Base-by-base conservation (phyloP, 345 rosid species). In the Eucalyptus camaldulensis region DNA sequence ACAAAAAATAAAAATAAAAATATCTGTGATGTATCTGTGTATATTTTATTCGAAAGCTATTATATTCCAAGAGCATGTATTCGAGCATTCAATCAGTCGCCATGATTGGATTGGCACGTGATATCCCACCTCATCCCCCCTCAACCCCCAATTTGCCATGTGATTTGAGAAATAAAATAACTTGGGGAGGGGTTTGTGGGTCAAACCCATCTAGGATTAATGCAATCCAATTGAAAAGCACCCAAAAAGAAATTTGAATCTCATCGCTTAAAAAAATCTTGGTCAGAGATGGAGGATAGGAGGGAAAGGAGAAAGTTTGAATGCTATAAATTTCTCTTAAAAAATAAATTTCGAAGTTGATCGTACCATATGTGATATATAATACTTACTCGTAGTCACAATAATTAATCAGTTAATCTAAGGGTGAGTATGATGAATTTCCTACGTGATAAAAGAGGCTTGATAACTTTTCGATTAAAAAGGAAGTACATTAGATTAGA, bases 51-150 rank as follows among this genome's bases (percentile, higher is more conserved):
- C 69, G 43, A 65, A 88, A 88, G 43, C 69, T 89, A 90, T 89
- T 65, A 88, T 69, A 87, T 90, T 92, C 91, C 91, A 86, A 88
- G 58, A 33, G 58, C 85, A 76, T 76, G 47, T 76, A 43, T 76
- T 10, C 85, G 29, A 21, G 29, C 47, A 89, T 87, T 91, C n/a
- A 85, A 40, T 76, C 72, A 60, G 13, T 87, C 89, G 43, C 85
- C 91, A 86, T 86, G 89, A 90, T 91, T 86, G 49, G 51, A 76
- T 76, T 76, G 85, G 87, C 93, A 90, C 93, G 89, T 92, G 88
- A 90, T 91, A 88, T 90, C 80, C 86, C 90, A 54, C 89, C 54
- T 80, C 89, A 88, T 80, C 80, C 31, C 54, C 53, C 88, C 49
- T 45, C 89, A n/a, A 14, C 37, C 27, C 81, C 81, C 86, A 80